These are phyloP conservation scores for Brassica carinata DNA, from an alignment of 345 rosid genomes.

Conservation along the genomic window DNA sequence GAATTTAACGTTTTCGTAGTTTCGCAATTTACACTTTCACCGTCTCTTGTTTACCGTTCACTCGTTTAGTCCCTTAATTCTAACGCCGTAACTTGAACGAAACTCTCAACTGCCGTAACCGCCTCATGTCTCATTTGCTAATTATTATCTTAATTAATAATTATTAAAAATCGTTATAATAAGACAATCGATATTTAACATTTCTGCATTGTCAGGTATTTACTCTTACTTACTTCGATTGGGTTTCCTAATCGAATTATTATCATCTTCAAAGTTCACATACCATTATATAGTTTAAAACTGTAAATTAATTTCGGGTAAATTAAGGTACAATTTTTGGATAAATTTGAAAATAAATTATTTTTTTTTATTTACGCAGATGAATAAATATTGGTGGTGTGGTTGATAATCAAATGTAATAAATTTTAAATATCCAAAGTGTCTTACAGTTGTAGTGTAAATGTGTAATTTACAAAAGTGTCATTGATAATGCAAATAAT, in stretches of 20 bases:
- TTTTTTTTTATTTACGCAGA: background rate
- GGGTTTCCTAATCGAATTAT: constrained; percentile 10
- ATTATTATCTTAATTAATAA: background rate
- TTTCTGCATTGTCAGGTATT: constrained; percentile 13
- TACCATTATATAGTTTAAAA: background rate
- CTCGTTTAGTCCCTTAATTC: background rate
- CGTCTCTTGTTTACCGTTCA: background rate
- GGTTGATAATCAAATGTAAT: background rate
- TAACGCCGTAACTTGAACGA: constrained; percentile 33
- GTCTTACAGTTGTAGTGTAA: constrained; percentile 8
- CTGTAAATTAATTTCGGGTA: background rate
- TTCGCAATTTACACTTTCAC: background rate
- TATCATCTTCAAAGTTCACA: background rate
- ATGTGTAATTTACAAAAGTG: background rate
- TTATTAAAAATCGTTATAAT: background rate
- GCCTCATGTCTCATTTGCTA: constrained; percentile 13
- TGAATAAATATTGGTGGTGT: background rate
- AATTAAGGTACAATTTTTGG: background rate
- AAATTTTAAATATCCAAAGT: background rate
- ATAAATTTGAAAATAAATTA: background rate
- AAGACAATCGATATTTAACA: background rate
- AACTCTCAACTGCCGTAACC: constrained; percentile 39
- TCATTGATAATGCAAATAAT: background rate
- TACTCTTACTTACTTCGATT: constrained; percentile 1
- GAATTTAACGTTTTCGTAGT: background rate